Conservation (phyloP, 192 early-diverging fungal genomes). For the Coemansia sp. region DNA sequence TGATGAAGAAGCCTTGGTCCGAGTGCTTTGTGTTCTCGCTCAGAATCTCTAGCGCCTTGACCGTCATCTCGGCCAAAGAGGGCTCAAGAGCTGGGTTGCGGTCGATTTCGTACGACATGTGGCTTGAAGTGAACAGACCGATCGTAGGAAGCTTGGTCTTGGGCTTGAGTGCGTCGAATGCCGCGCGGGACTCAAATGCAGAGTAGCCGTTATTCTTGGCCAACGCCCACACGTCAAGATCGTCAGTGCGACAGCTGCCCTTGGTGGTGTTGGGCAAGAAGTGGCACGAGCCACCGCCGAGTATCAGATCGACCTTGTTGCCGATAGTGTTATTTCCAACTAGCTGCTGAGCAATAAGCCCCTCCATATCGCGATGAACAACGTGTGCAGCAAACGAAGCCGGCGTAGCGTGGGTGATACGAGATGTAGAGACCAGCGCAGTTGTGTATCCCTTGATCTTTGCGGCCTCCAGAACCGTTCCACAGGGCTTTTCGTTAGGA, state of each 20-base stretch:
- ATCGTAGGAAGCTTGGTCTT: conserved; percentile 46
- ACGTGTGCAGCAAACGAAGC: conserved; percentile 63
- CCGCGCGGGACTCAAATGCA: conserved; percentile 2
- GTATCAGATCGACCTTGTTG: conserved; percentile 56
- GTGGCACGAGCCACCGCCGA: conserved; percentile 59
- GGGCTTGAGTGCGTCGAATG: conserved; percentile 26
- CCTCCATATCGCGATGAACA: conserved; percentile 56
- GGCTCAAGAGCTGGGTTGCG: conserved; percentile 51
- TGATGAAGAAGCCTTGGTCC: conserved; percentile 58
- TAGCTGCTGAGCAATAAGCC: conserved; percentile 59
- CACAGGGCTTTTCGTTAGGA: conserved; percentile 50
- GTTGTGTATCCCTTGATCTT: conserved; percentile 54
- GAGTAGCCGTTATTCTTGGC: conserved; percentile 22
- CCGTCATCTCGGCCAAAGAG: conserved; percentile 61
- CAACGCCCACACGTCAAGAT: conserved; percentile 30
- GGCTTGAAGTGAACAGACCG: conserved; percentile 51
- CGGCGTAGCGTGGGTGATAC: conserved; percentile 67
- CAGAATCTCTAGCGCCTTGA: conserved; percentile 48
- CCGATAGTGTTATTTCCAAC: conserved; percentile 45
- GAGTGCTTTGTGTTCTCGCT: conserved; percentile 7
- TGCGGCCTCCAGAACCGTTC: conserved; percentile 65
- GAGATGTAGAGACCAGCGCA: conserved; percentile 62
- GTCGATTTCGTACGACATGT: conserved; percentile 61
- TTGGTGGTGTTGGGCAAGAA: conserved; percentile 42
- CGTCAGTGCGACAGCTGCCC: conserved; percentile 52